A percentile compares a stretch with the other conserved stretches of the same genome.
Conservation (phyloP, 2,329 filamentous ascomycete genomes). For the Cladosporium colombiae region DNA sequence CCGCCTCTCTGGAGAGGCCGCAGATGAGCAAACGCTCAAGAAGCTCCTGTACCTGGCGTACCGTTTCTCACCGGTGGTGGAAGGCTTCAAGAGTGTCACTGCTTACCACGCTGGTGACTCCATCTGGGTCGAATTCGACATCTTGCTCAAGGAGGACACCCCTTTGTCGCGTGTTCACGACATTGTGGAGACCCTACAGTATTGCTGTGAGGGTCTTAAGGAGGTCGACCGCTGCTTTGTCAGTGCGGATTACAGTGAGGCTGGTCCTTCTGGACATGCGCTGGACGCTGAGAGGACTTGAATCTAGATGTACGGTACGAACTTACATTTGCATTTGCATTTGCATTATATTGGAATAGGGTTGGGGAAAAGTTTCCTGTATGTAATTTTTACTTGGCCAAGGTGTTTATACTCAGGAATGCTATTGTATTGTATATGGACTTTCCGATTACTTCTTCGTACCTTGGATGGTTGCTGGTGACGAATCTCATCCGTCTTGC, state of each 20-base stretch:
- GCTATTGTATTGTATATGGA: background rate
- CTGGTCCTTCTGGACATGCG: slow-evolving; percentile 46
- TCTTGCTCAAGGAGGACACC: slow-evolving; percentile 57
- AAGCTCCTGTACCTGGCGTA: slow-evolving; percentile 63
- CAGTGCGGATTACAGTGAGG: slow-evolving; percentile 49
- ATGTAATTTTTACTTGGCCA: background rate
- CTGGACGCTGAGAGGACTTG: slow-evolving; percentile 31
- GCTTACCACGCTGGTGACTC: slow-evolving; percentile 65
- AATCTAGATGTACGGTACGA: background rate
- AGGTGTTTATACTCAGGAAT: background rate
- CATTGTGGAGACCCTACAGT: slow-evolving; percentile 64
- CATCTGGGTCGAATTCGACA: slow-evolving; percentile 63
- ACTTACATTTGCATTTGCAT: background rate
- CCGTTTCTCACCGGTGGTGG: slow-evolving; percentile 38
- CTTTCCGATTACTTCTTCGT: background rate
- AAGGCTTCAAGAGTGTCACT: slow-evolving; percentile 42
- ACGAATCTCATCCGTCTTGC: background rate
- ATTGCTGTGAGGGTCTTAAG: slow-evolving; percentile 58
- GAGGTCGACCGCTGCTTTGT: slow-evolving; percentile 57
- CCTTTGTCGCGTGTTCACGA: slow-evolving; percentile 58
- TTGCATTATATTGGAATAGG: background rate
- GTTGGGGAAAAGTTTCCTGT: background rate
- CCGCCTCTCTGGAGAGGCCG: slow-evolving; percentile 60
- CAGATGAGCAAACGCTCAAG: slow-evolving; percentile 52
- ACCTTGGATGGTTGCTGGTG: background rate